Evolutionary conservation across 495 filamentous ascomycete genomes (phyloP), one percentile per base, ranked within the genome.

Genomic region (Lasiosphaeris hirsuta): DNA sequence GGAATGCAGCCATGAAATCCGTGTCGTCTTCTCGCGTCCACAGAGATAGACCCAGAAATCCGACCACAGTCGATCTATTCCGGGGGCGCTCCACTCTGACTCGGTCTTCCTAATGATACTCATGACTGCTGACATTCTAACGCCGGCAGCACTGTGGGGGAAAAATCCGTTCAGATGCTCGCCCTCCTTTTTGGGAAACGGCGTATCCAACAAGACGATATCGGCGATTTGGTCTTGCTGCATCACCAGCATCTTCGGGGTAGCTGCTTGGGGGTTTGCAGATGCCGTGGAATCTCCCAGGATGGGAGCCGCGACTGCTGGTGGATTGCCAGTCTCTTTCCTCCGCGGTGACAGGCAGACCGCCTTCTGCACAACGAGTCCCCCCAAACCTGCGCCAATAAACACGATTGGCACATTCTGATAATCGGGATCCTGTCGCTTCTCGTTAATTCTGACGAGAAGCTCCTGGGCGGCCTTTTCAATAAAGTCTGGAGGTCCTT

Each of bases 151-250:
- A 17, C n/a, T 44, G 7, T 9, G 7, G 42, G 42, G 42, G 14
- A 44, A 44, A 15, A 44, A 15, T 11, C 15, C 30, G 6, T 37
- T 14, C 13, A n/a, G 14, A 4, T 37, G 11, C 10, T 51, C 5
- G 17, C 8, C 14, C 11, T 10, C 13, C 7, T 11, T 15, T 10
- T 35, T 15, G 14, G 34, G 48, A 38, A 51, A 51, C 7, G 48
- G 48, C 7, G 48, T 51, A 34, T 51, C 48, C 9, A 51, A 11
- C 11, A 51, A 51, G 23, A 51, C 18, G 33, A 51, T 17, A 17
- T 51, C 48, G 9, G 48, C 48, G n/a, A 48, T 5, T 6, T 48
- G 45, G 23, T 48, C 45, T 6, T 23, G 19, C 13, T 7, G 13
- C 41, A 48, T 0, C 18, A 19, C 8, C 9, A 4, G 9, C 23